Percentiles rank a stretch among this genome's conserved stretches.
Conservation (phyloP, 2,329 filamentous ascomycete genomes). For the Exophiala lecanii-corni region DNA sequence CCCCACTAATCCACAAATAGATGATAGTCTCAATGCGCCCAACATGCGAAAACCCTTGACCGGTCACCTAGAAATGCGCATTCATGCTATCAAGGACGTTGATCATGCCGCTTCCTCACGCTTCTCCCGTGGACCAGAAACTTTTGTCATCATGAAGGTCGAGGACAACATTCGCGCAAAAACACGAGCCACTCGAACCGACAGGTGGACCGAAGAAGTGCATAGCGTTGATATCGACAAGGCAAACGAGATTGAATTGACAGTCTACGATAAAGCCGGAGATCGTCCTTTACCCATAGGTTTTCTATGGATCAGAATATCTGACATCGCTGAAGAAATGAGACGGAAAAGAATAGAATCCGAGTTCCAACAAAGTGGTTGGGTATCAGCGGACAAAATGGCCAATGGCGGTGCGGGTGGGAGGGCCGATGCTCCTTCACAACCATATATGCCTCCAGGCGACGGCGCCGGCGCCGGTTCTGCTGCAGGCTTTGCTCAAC, state of each 20-base stretch:
- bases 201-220: conserved; percentile 86
- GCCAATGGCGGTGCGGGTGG: conserved; percentile 52
- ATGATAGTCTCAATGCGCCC: conserved; percentile 93
- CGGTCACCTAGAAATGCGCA: conserved; percentile 78
- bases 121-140: conserved; percentile 88
- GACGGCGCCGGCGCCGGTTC: conserved; percentile 37
- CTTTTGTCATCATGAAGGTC: conserved; percentile 92
- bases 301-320: conserved; percentile 93
- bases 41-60: conserved; percentile 95
- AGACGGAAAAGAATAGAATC: conserved; percentile 94
- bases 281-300: conserved; percentile 90
- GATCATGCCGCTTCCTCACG: conserved; percentile 80
- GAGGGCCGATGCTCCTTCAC: conserved; percentile 45
- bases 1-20: conserved; percentile 43
- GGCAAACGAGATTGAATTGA: conserved; percentile 96
- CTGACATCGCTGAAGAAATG: conserved; percentile 96
- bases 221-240: conserved; percentile 95
- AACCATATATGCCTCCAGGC: conserved; percentile 28
- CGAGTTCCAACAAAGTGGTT: conserved; percentile 88
- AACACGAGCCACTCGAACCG: conserved; percentile 77
- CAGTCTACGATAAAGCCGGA: conserved; percentile 90
- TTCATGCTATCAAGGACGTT: conserved; percentile 87
- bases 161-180: conserved; percentile 88
- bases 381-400: conserved; percentile 97
- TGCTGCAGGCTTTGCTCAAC: conserved; percentile 29